Evolutionary conservation across 2,329 filamentous ascomycete species (phyloP).

Genomic region (Aspergillus uvarum): DNA sequence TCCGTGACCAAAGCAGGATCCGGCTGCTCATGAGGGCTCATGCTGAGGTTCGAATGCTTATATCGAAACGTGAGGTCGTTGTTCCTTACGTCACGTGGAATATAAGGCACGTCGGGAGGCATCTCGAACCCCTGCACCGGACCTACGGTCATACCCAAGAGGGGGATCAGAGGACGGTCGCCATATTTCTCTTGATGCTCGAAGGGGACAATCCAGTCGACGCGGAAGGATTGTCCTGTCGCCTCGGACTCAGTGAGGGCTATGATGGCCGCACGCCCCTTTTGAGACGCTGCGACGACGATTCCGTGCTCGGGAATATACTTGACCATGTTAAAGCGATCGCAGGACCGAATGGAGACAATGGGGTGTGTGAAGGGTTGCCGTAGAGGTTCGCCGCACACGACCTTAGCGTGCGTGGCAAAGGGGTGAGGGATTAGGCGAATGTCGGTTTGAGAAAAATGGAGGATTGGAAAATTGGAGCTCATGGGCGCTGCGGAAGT

Average conservation of each 20-base stretch:
- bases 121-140: slow-evolving; percentile 55
- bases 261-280: slow-evolving; percentile 57
- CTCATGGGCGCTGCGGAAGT: slow-evolving; percentile 20
- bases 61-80: slow-evolving; percentile 24
- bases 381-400: slow-evolving; percentile 32
- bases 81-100: slow-evolving; percentile 26
- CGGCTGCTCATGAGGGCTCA: background rate
- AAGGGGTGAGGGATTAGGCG: slow-evolving; percentile 38
- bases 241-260: slow-evolving; percentile 47
- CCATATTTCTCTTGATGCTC: slow-evolving; percentile 48
- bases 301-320: slow-evolving; percentile 61
- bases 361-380: slow-evolving; percentile 29
- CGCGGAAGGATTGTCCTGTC: slow-evolving; percentile 49
- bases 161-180: slow-evolving; percentile 43
- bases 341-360: slow-evolving; percentile 30
- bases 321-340: slow-evolving; percentile 59
- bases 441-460: slow-evolving; percentile 44
- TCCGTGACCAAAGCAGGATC: background rate
- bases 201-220: slow-evolving; percentile 59
- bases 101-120: slow-evolving; percentile 35
- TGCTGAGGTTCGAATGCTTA: slow-evolving; percentile 12
- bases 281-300: slow-evolving; percentile 58
- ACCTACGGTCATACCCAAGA: slow-evolving; percentile 58
- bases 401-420: slow-evolving; percentile 29
- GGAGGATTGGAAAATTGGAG: slow-evolving; percentile 42